Evolutionary conservation across 257 asterid species (phyloP).

Genomic region (Mitragyna speciosa): DNA sequence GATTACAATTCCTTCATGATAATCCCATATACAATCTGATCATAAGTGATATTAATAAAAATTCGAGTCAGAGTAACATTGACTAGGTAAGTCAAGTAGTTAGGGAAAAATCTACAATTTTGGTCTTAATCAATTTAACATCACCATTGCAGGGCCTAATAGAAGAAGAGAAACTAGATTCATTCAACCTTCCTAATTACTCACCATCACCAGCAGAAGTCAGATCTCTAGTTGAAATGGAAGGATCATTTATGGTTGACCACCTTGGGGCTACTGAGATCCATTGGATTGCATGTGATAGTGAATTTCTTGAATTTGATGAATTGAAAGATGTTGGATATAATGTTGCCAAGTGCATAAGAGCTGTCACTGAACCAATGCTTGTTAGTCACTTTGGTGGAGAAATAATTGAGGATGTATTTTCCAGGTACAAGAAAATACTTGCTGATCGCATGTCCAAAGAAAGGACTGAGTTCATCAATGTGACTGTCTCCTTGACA

Average conservation of each 20-base stretch:
- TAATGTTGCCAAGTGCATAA: constrained; percentile 50
- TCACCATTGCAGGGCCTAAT: constrained; percentile 40
- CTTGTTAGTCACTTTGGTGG: constrained; percentile 55
- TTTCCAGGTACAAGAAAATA: constrained; percentile 31
- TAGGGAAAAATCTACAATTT: not conserved
- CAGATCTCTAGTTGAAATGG: constrained; percentile 37
- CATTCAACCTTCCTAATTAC: constrained; percentile 64
- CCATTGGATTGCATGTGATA: constrained; percentile 46
- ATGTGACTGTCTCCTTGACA: constrained; percentile 19
- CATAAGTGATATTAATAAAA: too few species aligned
- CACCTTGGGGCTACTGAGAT: constrained; percentile 41
- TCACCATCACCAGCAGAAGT: constrained; percentile 57
- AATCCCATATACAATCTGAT: too few species aligned
- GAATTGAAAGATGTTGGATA: constrained; percentile 29
- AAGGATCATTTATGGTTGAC: constrained; percentile 49
- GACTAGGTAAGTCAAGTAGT: not conserved
- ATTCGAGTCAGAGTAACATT: too few species aligned
- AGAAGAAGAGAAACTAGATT: constrained; percentile 43
- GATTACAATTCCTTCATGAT: too few species aligned
- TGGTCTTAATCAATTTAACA: not conserved
- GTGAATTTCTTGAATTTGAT: not conserved
- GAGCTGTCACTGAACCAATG: constrained; percentile 69
- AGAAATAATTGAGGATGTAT: constrained; percentile 40
- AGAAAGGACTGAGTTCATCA: constrained; percentile 21
- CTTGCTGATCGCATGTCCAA: constrained; percentile 26